A percentile compares a stretch with the other conserved stretches of the same genome.
Conservation (phyloP, 768 basidiomycete species). For the Boletus subcaerulescens region DNA sequence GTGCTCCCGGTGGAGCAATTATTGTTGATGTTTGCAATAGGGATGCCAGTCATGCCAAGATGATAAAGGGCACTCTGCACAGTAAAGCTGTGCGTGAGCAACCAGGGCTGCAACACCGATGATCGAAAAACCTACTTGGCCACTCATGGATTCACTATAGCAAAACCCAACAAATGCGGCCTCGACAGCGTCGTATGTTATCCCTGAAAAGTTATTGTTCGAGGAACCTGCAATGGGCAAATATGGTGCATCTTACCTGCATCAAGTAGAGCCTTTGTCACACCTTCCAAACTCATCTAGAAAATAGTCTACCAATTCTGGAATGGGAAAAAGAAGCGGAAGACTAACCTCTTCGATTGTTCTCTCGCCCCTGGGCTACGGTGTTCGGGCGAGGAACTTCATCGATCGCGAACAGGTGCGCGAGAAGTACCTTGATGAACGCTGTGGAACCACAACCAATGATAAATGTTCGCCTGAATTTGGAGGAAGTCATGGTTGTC, state of each 20-base stretch:
- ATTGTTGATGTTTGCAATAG: conserved; percentile 82
- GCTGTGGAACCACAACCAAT: conserved; percentile 74
- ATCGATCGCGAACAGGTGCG: background rate
- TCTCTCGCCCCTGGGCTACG: conserved; percentile 60
- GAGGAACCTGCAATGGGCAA: conserved; percentile 8
- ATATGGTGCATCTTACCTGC: conserved; percentile 46
- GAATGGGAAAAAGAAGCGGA: background rate
- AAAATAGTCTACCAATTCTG: background rate
- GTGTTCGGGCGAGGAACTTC: background rate
- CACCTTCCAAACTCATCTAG: conserved; percentile 49
- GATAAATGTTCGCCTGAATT: conserved; percentile 47
- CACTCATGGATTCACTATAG: conserved; percentile 73
- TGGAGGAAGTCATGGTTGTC: background rate
- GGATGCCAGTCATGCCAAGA: conserved; percentile 77
- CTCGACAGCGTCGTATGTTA: conserved; percentile 73
- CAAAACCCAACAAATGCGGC: conserved; percentile 73
- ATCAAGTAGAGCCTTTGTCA: conserved; percentile 81
- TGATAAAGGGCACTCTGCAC: conserved; percentile 70
- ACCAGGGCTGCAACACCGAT: background rate
- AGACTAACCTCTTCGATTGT: conserved; percentile 59
- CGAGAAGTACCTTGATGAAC: conserved; percentile 61
- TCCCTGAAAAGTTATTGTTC: conserved; percentile 42
- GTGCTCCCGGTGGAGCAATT: conserved; percentile 80
- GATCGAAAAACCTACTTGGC: conserved; percentile 45
- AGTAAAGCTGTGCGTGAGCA: background rate